Evolutionary conservation across 2,329 filamentous ascomycete species (phyloP).

Genomic region (Clarireedia sp.): DNA sequence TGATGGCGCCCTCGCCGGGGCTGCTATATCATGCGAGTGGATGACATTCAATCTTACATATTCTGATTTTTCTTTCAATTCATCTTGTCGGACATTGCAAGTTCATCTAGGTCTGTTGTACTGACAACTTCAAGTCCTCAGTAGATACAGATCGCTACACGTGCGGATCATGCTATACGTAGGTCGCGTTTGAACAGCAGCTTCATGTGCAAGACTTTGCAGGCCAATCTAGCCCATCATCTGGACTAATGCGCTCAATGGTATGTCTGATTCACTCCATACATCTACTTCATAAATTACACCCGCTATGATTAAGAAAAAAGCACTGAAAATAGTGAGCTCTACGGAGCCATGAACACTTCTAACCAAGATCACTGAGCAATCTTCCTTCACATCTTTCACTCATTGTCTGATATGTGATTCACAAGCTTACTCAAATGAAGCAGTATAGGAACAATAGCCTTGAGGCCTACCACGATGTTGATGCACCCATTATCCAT

Average conservation of each 20-base stretch:
- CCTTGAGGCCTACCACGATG: not conserved
- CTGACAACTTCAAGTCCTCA: constrained; percentile 1
- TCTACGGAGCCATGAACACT: constrained; percentile 28
- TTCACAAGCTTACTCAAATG: not conserved
- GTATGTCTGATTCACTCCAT: not conserved
- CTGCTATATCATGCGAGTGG: constrained; percentile 65
- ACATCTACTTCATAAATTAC: not conserved
- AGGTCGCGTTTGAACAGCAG: too few species aligned
- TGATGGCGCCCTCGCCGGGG: constrained; percentile 88
- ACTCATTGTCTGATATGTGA: not conserved
- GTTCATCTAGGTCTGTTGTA: not conserved
- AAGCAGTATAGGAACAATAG: not conserved
- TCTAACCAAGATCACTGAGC: constrained; percentile 34
- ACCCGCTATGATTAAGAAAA: constrained; percentile 29
- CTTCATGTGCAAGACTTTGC: not conserved
- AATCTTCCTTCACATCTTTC: not conserved
- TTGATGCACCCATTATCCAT: not conserved
- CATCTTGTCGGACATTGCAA: not conserved
- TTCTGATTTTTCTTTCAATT: constrained; percentile 58
- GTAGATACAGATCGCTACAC: too few species aligned
- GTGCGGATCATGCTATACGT: too few species aligned
- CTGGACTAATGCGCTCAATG: not conserved
- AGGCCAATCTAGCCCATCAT: not conserved
- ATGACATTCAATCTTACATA: constrained; percentile 99
- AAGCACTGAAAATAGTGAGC: constrained; percentile 34